Conservation (phyloP, 495 filamentous ascomycete species). For the Corynascus novoguineensis region DNA sequence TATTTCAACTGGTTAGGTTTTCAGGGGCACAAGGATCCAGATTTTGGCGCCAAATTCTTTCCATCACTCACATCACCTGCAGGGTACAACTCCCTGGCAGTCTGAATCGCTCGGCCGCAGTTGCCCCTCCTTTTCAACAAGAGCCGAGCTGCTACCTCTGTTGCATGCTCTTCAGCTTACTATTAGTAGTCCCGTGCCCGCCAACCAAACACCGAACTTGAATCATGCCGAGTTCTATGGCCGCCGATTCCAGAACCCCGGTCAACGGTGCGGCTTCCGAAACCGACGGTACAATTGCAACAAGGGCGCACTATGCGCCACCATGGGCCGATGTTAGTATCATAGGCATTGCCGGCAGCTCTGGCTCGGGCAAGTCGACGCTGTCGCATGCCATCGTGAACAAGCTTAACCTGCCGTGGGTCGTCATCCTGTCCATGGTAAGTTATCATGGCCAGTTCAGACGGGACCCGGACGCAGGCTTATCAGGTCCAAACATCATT, state of each 20-base stretch:
- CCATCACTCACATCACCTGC: no score
- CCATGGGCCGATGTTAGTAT: conserved; percentile 94
- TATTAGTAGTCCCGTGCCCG: neutral
- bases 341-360: conserved; percentile 92
- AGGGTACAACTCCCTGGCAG: no score
- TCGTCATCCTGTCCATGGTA: conserved; percentile 95
- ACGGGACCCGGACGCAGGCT: neutral
- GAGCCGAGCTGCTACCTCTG: neutral
- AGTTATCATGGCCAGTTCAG: conserved; percentile 14
- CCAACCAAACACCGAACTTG: no score
- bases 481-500: no score
- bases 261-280: conserved; percentile 13
- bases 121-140: neutral
- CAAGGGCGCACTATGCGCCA: conserved; percentile 70
- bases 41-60: no score
- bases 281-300: conserved; percentile 36
- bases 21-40: no score
- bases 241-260: neutral
- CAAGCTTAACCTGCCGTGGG: conserved; percentile 90
- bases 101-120: no score
- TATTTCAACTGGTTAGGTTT: no score
- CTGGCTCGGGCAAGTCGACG: conserved; percentile 96
- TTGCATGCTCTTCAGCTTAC: neutral
- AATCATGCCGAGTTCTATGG: conserved; percentile 8
- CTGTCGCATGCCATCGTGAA: conserved; percentile 86